Evolutionary conservation across 2,329 filamentous ascomycete species (phyloP).

Genomic region (Phialophora macrospora): DNA sequence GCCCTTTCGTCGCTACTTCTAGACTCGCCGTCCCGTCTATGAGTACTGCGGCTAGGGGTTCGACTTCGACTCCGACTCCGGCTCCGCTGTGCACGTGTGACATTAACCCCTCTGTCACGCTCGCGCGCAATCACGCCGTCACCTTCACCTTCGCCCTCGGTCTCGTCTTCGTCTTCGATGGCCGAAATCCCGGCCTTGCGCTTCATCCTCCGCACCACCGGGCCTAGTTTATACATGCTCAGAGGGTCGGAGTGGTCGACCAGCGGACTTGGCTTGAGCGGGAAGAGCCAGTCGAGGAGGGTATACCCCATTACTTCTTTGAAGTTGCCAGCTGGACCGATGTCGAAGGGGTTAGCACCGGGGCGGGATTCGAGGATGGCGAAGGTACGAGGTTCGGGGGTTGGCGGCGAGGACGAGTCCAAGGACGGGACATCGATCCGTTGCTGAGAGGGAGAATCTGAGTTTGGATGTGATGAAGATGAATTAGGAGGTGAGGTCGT

Average conservation of each 20-base stretch:
- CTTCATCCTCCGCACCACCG: constrained; percentile 63
- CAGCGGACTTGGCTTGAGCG: constrained; percentile 75
- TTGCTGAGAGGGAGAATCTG: not conserved
- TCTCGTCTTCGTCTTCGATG: not conserved
- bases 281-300: constrained; percentile 78
- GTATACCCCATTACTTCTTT: constrained; percentile 76
- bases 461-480: constrained; percentile 1
- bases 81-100: not conserved
- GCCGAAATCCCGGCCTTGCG: constrained; percentile 28
- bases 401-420: constrained; percentile 48
- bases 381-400: constrained; percentile 64
- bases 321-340: constrained; percentile 73
- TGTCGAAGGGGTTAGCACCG: constrained; percentile 84
- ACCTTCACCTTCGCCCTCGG: not conserved
- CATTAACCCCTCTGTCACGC: not conserved
- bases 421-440: not conserved
- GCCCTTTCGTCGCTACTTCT: not conserved
- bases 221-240: constrained; percentile 72
- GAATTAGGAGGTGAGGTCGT: constrained; percentile 7
- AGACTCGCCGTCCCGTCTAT: not conserved
- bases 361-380: constrained; percentile 75
- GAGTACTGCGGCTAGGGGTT: not conserved
- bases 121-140: not conserved
- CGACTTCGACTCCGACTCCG: too few relatives aligned
- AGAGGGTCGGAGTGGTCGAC: constrained; percentile 67